Evolutionary conservation across 1,284 basidiomycete species (phyloP).

Genomic region (Irpex sp.): DNA sequence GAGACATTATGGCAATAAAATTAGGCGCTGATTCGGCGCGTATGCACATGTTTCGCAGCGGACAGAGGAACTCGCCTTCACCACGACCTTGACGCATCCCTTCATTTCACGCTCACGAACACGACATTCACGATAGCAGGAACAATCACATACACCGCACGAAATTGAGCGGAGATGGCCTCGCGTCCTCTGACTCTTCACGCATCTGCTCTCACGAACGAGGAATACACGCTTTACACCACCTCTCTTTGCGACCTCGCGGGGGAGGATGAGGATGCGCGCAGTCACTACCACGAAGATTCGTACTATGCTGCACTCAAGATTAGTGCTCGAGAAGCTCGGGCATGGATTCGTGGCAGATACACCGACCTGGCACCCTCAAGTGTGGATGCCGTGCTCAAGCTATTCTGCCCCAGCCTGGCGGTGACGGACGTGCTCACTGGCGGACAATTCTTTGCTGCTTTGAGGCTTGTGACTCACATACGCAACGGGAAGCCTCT

Average conservation of each 20-base stretch:
- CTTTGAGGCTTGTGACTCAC: slow-evolving; percentile 60
- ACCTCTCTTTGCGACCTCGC: slow-evolving; percentile 54
- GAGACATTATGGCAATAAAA: not conserved
- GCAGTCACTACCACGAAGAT: slow-evolving; percentile 33
- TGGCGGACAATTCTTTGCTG: slow-evolving; percentile 75
- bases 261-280: slow-evolving; percentile 28
- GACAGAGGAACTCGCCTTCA: not conserved
- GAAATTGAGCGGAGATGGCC: not conserved
- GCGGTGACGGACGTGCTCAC: slow-evolving; percentile 47
- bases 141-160: not conserved
- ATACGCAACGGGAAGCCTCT: slow-evolving; percentile 55
- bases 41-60: not conserved
- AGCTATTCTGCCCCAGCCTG: slow-evolving; percentile 54
- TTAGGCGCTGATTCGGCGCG: not conserved
- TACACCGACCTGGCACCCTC: slow-evolving; percentile 48
- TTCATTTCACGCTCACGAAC: not conserved
- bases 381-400: slow-evolving; percentile 63
- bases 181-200: slow-evolving; percentile 64
- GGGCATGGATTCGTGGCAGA: slow-evolving; percentile 72
- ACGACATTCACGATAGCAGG: not conserved
- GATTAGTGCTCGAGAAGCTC: slow-evolving; percentile 59
- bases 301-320: slow-evolving; percentile 46
- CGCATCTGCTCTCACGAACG: slow-evolving; percentile 68
- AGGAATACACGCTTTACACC: slow-evolving; percentile 66
- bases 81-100: not conserved